Evolutionary conservation across 2,329 filamentous ascomycete species (phyloP), one percentile per base, ranked within the genome.

Genomic region (Fusarium palustre): DNA sequence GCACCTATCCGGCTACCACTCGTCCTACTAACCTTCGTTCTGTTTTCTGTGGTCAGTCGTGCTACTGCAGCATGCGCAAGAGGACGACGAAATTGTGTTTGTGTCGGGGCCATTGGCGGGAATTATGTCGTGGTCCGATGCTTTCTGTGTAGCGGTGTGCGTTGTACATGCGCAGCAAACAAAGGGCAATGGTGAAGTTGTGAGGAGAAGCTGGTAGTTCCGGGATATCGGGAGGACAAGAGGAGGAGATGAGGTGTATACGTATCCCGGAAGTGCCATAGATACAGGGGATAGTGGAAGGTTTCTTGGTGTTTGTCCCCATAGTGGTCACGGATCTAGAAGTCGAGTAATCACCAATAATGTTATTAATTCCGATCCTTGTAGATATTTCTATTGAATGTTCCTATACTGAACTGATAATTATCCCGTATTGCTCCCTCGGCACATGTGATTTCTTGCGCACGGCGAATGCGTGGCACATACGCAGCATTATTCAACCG

Each of bases 91-190:
- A 16, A 24, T n/a, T 50, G 33, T 58, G 12, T 41, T 59, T 65
- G 45, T 53, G 56, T 38, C 43, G 31, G 39, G 16, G 36, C 3
- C n/a, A 64, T 47, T 53, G 36, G 54, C 46, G 55, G 59, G 47
- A 47, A 49, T 50, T 69, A 48, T 68, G 36, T 34, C 41, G 54
- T 49, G 36, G 53, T 54, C 64, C 55, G 41, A 50, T 70, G 55
- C 46, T 57, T 65, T 55, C n/a, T 55, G 55, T 39, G 53, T 56
- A 65, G 59, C 64, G 55, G 67, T 68, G 68, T 64, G 55, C 34
- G 39, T 52, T 47, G 31, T 22, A 47, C 43, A 43, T 39, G 41
- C 30, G 45, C 38, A 54, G 52, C 18, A 53, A 43, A 36, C 48
- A 16, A 41, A 64, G 24, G 34, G 25, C 28, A 47, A 31, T 39